Conservation (phyloP, 371 early-diverging fungal genomes). For the Mucor circinelloides region DNA sequence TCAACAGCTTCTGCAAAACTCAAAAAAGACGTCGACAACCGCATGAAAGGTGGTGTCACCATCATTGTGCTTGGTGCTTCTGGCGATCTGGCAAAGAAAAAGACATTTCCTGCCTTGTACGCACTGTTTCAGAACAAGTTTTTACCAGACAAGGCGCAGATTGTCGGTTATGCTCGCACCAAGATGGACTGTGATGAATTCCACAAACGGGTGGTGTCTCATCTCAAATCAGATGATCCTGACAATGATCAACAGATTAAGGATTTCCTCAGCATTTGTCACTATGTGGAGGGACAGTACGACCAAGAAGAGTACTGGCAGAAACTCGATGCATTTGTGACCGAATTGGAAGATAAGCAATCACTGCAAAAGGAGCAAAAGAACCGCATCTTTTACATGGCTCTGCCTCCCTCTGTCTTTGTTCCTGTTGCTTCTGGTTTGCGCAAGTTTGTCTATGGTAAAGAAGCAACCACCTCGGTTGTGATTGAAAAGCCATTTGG, state of each 20-base stretch:
- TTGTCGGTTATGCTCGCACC: slow-evolving; percentile 97
- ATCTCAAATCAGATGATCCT: slow-evolving; percentile 61
- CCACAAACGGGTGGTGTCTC: slow-evolving; percentile 67
- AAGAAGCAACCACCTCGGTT: slow-evolving; percentile 66
- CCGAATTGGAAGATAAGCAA: slow-evolving; percentile 54
- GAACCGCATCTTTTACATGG: slow-evolving; percentile 95
- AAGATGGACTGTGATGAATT: slow-evolving; percentile 62
- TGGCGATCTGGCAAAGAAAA: slow-evolving; percentile 94
- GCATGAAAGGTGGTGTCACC: slow-evolving; percentile 28
- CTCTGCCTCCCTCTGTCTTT: slow-evolving; percentile 97
- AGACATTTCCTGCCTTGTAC: slow-evolving; percentile 97
- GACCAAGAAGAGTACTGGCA: slow-evolving; percentile 79
- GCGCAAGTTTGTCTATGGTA: slow-evolving; percentile 63
- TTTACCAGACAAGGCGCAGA: slow-evolving; percentile 72
- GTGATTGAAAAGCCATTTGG: slow-evolving; percentile 99
- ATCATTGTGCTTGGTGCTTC: slow-evolving; percentile 85
- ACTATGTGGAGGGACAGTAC: slow-evolving; percentile 90
- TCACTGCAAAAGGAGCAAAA: slow-evolving; percentile 32
- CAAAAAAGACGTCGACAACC: slow-evolving; percentile 23
- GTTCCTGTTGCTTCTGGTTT: slow-evolving; percentile 78
- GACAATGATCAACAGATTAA: slow-evolving; percentile 54
- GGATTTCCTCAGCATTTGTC: slow-evolving; percentile 74
- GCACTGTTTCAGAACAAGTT: slow-evolving; percentile 77
- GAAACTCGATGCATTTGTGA: slow-evolving; percentile 61
- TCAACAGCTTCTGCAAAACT: slow-evolving; percentile 4